phyloP scores from a whole-genome alignment of 192 early-diverging fungal species.

The Funneliformis geosporum region DNA sequence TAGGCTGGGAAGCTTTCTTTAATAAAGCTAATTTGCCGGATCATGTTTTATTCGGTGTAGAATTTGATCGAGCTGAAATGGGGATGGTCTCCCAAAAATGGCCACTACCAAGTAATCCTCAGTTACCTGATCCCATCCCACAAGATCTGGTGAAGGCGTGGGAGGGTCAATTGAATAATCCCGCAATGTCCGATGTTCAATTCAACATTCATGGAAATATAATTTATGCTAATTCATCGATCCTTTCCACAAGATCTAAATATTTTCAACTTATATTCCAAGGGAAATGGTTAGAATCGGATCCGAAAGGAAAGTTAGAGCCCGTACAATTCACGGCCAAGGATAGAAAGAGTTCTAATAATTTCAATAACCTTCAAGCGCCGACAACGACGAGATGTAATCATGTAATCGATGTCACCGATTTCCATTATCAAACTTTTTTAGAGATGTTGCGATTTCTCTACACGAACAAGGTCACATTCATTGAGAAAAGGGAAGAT shows the following conservation, averaged over 20 bases:
- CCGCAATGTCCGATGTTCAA: constrained; percentile 15
- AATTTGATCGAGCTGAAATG: constrained; percentile 23
- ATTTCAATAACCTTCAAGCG: background rate
- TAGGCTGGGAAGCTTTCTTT: constrained; percentile 28
- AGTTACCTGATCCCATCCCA: background rate
- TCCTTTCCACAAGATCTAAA: constrained; percentile 19
- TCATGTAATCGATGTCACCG: constrained; percentile 27
- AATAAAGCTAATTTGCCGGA: constrained; percentile 20
- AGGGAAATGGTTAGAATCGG: constrained; percentile 20
- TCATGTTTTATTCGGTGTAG: constrained; percentile 26
- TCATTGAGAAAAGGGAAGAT: constrained; percentile 21
- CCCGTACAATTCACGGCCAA: background rate
- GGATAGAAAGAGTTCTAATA: background rate
- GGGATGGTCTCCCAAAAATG: constrained; percentile 17
- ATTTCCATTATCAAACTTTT: constrained; percentile 31
- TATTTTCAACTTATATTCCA: constrained; percentile 29
- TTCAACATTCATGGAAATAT: constrained; percentile 21
- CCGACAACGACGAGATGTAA: background rate
- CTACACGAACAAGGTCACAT: constrained; percentile 23
- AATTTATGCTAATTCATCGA: constrained; percentile 27
- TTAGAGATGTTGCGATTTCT: constrained; percentile 31
- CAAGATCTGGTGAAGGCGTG: constrained; percentile 27
- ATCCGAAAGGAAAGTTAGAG: background rate
- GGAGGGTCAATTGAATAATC: constrained; percentile 26
- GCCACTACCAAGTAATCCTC: constrained; percentile 12